Conservation (phyloP, 140 eudicot species). For the Ambrosia hybrid region DNA sequence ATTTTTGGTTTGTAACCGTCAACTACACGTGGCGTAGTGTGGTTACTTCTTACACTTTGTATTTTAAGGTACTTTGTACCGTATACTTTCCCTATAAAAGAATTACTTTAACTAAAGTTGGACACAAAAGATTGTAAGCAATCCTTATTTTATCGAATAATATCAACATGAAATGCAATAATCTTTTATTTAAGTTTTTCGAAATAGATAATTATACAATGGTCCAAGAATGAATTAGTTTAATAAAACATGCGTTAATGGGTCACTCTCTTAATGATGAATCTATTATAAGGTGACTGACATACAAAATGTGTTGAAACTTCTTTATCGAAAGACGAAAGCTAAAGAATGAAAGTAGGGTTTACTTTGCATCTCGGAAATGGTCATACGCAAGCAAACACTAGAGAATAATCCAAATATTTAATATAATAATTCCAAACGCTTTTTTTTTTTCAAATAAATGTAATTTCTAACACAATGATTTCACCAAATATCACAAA, state of each 20-base stretch:
- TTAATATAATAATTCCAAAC: not conserved
- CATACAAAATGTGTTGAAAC: conserved; percentile 38
- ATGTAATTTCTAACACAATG: not conserved
- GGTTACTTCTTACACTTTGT: too few relatives aligned
- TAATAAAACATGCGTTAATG: conserved; percentile 24
- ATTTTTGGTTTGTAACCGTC: too few relatives aligned
- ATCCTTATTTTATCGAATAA: not conserved
- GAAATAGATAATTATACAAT: not conserved
- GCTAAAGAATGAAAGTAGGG: conserved; percentile 38
- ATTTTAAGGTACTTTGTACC: too few relatives aligned
- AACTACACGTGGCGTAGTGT: too few relatives aligned
- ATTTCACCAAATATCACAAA: not conserved
- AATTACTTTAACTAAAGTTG: too few relatives aligned
- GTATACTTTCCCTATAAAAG: too few relatives aligned
- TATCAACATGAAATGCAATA: not conserved
- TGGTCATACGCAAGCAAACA: conserved; percentile 41
- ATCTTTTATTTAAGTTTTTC: not conserved
- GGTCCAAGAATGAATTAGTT: conserved; percentile 12
- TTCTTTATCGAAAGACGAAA: conserved; percentile 44
- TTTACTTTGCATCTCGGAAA: conserved; percentile 40
- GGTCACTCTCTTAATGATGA: conserved; percentile 33
- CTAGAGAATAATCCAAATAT: conserved; percentile 26
- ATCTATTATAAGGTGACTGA: conserved; percentile 32
- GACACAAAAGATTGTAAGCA: not conserved
- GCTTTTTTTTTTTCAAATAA: not conserved